Conservation (phyloP, 2,329 filamentous ascomycete species). For the Calonectria crousiana region DNA sequence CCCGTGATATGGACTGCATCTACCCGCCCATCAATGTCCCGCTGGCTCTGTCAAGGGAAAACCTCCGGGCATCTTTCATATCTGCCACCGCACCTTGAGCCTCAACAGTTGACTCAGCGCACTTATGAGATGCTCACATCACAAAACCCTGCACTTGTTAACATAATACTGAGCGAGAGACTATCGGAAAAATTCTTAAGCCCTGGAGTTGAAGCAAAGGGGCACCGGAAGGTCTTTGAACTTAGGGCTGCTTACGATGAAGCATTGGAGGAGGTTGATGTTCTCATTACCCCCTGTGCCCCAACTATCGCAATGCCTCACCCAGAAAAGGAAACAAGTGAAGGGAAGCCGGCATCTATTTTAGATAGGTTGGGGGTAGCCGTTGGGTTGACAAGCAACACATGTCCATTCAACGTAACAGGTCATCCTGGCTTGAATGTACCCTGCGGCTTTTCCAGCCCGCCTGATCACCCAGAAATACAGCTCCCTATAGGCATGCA, state of each 20-base stretch:
- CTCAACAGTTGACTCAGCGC: conserved; percentile 52
- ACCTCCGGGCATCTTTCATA: conserved; percentile 49
- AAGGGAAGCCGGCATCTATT: conserved; percentile 28
- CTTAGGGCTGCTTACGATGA: conserved; percentile 58
- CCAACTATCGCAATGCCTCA: conserved; percentile 57
- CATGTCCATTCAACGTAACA: conserved; percentile 62
- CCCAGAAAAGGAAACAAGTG: conserved; percentile 42
- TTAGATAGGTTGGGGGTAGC: conserved; percentile 57
- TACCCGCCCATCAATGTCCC: conserved; percentile 50
- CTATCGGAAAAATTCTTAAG: conserved; percentile 44
- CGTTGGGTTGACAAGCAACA: conserved; percentile 60
- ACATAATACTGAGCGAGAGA: conserved; percentile 58
- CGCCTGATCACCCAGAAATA: conserved; percentile 24
- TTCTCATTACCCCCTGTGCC: conserved; percentile 63
- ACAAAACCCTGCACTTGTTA: conserved; percentile 59
- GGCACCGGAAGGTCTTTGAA: conserved; percentile 57
- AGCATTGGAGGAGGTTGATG: conserved; percentile 58
- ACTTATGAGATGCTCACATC: conserved; percentile 56
- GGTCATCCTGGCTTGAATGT: conserved; percentile 62
- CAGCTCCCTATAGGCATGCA: conserved; percentile 48
- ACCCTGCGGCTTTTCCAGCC: conserved; percentile 49
- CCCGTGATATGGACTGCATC: conserved; percentile 50
- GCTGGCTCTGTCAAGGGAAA: conserved; percentile 47
- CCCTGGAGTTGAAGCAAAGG: conserved; percentile 55
- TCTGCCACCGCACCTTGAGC: conserved; percentile 48